Base-by-base conservation (phyloP, 108 stramenopile genomes). In the Craspedostauros australis region DNA sequence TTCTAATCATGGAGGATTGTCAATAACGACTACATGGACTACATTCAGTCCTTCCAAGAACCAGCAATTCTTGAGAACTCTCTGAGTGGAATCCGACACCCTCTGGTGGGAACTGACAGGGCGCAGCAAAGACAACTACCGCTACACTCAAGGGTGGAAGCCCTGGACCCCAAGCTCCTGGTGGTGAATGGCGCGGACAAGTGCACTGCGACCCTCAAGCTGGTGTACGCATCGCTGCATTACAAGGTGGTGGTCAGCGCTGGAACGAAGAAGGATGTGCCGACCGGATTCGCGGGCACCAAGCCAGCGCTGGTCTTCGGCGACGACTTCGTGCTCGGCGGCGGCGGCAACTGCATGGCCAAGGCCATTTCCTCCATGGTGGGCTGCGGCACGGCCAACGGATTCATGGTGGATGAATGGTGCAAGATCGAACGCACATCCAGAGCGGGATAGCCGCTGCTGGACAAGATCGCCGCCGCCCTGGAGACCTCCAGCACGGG, bases 271-370 rank as follows among this genome's bases (percentile, higher is more conserved):
- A 49, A 64, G 21, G 56, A 70, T 37, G 27, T 57, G 20, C 60
- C 60, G 8, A 41, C 39, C 5, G 68, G 68, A 32, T 18, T 19
- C 16, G 40, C 16, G 29, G 42, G 57, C 19, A 63, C 60, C 32
- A 71, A 73, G 5, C 72, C 79, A 12, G 50, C 66, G 14, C 52
- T 86, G 33, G 32, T 84, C 0, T 60, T 72, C 39, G 57, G 64
- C 7, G 54, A 59, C 27, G 64, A 73, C 40, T 47, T 42, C 9
- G 54, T 72, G 24, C 53, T 82, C 28, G 70, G 66, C 4, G 87
- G 86, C 26, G 89, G 85, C 1, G 91, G 91, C 4, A 93, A 93
- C 44, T 80, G 75, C 48, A 87, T 88, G 52, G 56, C 64, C 70
- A 82, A 82, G 59, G 85, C 87, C 2, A 39, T 91, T 19, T 36